Percentiles rank a stretch among this genome's conserved stretches.
Conservation (phyloP, 371 early-diverging fungal species). For the Circinella minor region DNA sequence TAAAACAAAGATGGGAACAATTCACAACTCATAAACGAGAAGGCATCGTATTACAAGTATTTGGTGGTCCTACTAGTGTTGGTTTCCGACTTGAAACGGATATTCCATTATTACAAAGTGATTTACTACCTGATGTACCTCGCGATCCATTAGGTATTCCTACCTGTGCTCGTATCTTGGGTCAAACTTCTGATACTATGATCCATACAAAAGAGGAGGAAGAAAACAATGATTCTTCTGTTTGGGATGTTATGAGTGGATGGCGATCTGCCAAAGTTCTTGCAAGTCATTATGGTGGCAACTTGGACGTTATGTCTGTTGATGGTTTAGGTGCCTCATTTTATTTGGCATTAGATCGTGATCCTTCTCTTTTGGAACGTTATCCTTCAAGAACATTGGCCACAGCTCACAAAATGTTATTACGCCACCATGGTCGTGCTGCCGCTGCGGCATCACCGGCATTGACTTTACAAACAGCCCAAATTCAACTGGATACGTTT, state of each 20-base stretch:
- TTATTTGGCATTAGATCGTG: slow-evolving; percentile 73
- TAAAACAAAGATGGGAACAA: slow-evolving; percentile 1
- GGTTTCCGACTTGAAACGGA: slow-evolving; percentile 38
- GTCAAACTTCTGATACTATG: slow-evolving; percentile 51
- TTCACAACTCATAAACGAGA: slow-evolving; percentile 9
- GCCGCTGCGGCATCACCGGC: slow-evolving; percentile 13
- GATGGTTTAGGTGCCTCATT: slow-evolving; percentile 79
- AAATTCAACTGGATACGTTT: slow-evolving; percentile 23
- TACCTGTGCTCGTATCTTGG: slow-evolving; percentile 52
- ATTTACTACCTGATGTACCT: slow-evolving; percentile 38
- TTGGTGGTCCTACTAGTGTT: slow-evolving; percentile 46
- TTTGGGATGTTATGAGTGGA: slow-evolving; percentile 34
- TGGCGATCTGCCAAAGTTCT: slow-evolving; percentile 44
- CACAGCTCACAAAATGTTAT: slow-evolving; percentile 6
- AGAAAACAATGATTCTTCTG: slow-evolving; percentile 21
- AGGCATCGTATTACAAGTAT: slow-evolving; percentile 44
- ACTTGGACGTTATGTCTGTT: slow-evolving; percentile 69
- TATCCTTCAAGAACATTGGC: slow-evolving; percentile 36
- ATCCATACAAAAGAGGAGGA: slow-evolving; percentile 20
- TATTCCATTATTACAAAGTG: slow-evolving; percentile 28
- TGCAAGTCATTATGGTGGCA: slow-evolving; percentile 78
- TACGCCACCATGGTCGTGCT: slow-evolving; percentile 6
- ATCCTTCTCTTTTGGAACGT: slow-evolving; percentile 53
- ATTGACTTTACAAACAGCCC: slow-evolving; percentile 20
- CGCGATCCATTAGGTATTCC: slow-evolving; percentile 45